Evolutionary conservation across 345 rosid species (phyloP), one percentile per base, ranked within the genome.

Genomic region (Cardamine resedifolia): DNA sequence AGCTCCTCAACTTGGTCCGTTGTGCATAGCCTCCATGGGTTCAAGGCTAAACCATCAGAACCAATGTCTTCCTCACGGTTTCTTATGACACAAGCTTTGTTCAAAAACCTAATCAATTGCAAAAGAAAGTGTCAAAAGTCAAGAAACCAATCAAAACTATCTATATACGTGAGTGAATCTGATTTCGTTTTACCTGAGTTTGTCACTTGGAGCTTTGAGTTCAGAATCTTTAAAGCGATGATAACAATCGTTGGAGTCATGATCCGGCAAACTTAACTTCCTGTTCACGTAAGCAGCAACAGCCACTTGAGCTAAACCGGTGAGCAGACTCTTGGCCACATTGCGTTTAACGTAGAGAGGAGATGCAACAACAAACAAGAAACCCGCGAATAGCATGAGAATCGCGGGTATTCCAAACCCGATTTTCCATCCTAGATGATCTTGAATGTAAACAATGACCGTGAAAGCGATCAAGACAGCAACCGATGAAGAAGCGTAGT

Each of bases 1-100:
- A 87, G 81, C 73, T 87, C 96, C 77, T 92, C 98, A 2, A 90
- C 96, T 81, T 84, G 86, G 58, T 92, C 90, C 7, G 86, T 71
- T 14, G 96, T 92, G 84, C 96, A 87, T 24, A 92, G 86, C 21
- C 79, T 80, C 98, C 96, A 90, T 5, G 93, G 86, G 63, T 86
- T 77, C 12, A 72, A 50, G 58, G 96, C 83, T 7, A 79, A 68
- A 58, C 93, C 98, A 62, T 88, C 88, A 3, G 77, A 58, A 10
- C 81, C 76, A 26, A 92, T 60, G 59, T 87, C 88, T 70, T 85
- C 76, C 18, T 80, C 85, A 0, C 72, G 87, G 67, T 83, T 82
- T 45, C 52, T 79, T 30, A 86, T 70, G 58, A 84, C 63, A 75
- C 96, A 87, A 38, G 96, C 95, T 79, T 86, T 92, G 80, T 88